These are phyloP conservation scores for Goffeauzyma gilvescens DNA, from an alignment of 768 basidiomycete genomes.

Conservation along the genomic window DNA sequence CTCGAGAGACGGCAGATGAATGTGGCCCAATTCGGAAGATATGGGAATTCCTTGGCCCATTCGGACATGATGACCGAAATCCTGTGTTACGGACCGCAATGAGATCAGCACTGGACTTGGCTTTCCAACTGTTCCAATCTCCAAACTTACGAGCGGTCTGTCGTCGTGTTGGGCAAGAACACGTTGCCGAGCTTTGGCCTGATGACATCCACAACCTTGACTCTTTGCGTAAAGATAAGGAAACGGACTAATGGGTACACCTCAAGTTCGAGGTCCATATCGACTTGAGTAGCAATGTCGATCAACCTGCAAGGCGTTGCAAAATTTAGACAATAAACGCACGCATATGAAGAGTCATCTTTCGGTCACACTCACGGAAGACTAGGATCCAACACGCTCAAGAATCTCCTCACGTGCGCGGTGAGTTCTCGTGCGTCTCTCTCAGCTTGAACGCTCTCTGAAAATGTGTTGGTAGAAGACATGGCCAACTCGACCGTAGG, in stretches of 20 bases:
- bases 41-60: conserved; percentile 12
- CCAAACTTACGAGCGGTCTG: conserved; percentile 21
- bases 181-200: conserved; percentile 61
- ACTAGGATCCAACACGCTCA: conserved; percentile 25
- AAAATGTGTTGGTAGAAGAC: conserved; percentile 3
- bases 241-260: conserved; percentile 80
- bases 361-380: conserved; percentile 19
- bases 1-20: conserved; percentile 60
- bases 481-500: neutral
- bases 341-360: too few relatives aligned
- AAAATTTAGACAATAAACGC: neutral
- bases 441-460: neutral
- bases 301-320: conserved; percentile 17
- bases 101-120: too few relatives aligned
- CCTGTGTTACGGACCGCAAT: conserved; percentile 13
- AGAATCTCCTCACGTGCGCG: conserved; percentile 31
- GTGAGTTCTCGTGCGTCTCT: conserved; percentile 4
- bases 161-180: conserved; percentile 42
- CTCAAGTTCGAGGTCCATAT: conserved; percentile 37
- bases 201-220: conserved; percentile 71
- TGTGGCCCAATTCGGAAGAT: conserved; percentile 31
- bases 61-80: conserved; percentile 38
- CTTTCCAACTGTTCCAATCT: too few relatives aligned
- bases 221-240: conserved; percentile 74
- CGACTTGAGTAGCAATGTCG: conserved; percentile 26